phyloP scores from a whole-genome alignment of 805 yeast genomes.

The Lipomyces kockii region DNA sequence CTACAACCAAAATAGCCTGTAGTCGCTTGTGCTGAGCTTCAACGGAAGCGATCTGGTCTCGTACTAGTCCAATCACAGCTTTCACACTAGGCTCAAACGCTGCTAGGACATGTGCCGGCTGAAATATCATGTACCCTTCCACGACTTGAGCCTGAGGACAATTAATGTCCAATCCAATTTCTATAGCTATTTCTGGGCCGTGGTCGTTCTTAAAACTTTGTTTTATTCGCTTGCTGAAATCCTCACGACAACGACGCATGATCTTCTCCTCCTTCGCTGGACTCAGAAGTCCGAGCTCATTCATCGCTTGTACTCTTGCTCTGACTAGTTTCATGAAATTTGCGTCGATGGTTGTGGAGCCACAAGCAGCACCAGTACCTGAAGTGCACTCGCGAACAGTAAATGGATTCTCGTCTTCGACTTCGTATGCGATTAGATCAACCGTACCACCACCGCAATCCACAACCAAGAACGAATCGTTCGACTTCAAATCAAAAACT shows the following conservation, averaged over 20 bases:
- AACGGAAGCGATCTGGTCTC: constrained; percentile 25
- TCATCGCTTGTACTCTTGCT: not conserved
- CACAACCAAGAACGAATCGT: constrained; percentile 28
- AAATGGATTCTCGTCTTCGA: constrained; percentile 30
- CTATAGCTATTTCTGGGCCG: constrained; percentile 14
- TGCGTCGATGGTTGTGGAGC: constrained; percentile 22
- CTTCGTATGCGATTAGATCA: constrained; percentile 35
- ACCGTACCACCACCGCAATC: constrained; percentile 38
- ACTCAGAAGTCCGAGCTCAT: constrained; percentile 1
- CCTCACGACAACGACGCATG: constrained; percentile 14
- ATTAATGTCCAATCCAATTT: constrained; percentile 18
- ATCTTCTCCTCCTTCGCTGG: constrained; percentile 16
- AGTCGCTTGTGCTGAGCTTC: constrained; percentile 12
- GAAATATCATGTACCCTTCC: constrained; percentile 21
- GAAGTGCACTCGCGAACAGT: constrained; percentile 30
- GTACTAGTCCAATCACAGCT: constrained; percentile 23
- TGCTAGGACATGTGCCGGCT: constrained; percentile 23
- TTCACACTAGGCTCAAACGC: constrained; percentile 21
- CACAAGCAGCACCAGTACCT: constrained; percentile 33
- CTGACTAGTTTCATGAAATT: constrained; percentile 8
- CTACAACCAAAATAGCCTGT: constrained; percentile 29
- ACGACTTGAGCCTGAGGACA: constrained; percentile 15
- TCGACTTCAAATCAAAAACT: constrained; percentile 8
- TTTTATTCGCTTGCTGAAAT: constrained; percentile 20
- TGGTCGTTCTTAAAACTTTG: constrained; percentile 8